Percentiles rank a stretch among this genome's conserved stretches.
Evolutionary conservation across 768 basidiomycete species (phyloP).

Genomic region (Trametes villosa): DNA sequence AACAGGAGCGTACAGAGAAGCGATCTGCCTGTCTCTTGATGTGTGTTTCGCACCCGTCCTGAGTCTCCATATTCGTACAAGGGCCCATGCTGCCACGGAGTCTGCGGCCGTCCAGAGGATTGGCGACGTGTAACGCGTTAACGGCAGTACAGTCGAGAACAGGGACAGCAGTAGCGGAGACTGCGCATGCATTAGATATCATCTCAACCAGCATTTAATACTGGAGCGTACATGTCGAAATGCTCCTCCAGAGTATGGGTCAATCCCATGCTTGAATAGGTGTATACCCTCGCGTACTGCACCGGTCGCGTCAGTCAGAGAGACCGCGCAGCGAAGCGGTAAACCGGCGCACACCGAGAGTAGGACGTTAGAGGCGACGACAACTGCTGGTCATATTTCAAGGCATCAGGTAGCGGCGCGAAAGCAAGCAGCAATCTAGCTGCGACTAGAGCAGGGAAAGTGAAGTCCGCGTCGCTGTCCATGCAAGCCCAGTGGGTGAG

Average conservation of each 20-base stretch:
- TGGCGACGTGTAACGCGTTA: constrained; percentile 50
- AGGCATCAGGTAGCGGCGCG: constrained; percentile 49
- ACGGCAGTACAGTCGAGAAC: constrained; percentile 73
- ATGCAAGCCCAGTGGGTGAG: constrained; percentile 13
- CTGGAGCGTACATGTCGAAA: constrained; percentile 78
- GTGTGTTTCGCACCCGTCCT: constrained; percentile 55
- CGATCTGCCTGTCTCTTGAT: constrained; percentile 63
- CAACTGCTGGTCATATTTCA: constrained; percentile 76
- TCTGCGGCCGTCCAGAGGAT: constrained; percentile 76
- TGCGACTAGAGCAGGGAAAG: constrained; percentile 49
- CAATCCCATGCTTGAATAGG: constrained; percentile 72
- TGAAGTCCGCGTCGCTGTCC: constrained; percentile 26
- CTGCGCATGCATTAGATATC: constrained; percentile 43
- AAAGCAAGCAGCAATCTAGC: constrained; percentile 58
- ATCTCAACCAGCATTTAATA: neutral
- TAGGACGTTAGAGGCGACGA: constrained; percentile 83
- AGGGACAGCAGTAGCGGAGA: constrained; percentile 80
- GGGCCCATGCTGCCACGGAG: constrained; percentile 64
- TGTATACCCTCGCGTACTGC: constrained; percentile 91
- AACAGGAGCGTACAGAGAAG: constrained; percentile 57
- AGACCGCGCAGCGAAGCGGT: neutral
- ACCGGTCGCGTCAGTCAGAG: constrained; percentile 22
- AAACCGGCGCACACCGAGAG: constrained; percentile 61
- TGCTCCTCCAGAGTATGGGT: constrained; percentile 86
- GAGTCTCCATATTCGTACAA: constrained; percentile 69